Evolutionary conservation across 169 alveolate species (phyloP).

Genomic region (Eimeria tenella): DNA sequence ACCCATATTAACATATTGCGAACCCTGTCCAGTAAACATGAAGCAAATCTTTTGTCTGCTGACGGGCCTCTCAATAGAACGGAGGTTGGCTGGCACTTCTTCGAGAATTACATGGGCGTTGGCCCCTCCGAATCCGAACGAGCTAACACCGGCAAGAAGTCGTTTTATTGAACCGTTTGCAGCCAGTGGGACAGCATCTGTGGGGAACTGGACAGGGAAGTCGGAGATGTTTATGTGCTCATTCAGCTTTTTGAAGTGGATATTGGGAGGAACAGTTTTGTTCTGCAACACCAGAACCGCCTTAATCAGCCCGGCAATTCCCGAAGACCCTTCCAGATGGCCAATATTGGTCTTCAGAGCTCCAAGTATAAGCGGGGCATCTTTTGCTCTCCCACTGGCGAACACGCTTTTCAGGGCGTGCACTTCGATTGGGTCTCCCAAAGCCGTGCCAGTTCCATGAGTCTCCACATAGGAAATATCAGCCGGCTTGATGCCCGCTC

Average conservation of each 20-base stretch:
- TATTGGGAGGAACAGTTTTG: conserved; percentile 83
- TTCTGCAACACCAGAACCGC: conserved; percentile 80
- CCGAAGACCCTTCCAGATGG: conserved; percentile 88
- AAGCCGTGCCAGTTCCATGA: conserved; percentile 89
- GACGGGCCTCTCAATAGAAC: background rate
- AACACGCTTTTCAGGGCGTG: conserved; percentile 84
- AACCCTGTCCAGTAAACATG: conserved; percentile 84
- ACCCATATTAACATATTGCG: conserved; percentile 82
- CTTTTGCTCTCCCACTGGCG: conserved; percentile 77
- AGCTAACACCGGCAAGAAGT: conserved; percentile 85
- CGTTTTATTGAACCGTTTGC: conserved; percentile 35
- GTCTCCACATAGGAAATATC: conserved; percentile 80
- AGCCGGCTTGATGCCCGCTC: conserved; percentile 78
- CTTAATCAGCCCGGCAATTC: conserved; percentile 86
- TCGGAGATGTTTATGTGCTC: conserved; percentile 62
- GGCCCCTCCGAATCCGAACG: conserved; percentile 88
- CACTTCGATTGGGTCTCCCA: conserved; percentile 89
- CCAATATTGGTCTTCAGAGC: conserved; percentile 88
- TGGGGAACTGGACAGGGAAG: conserved; percentile 72
- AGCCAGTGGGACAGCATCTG: conserved; percentile 40
- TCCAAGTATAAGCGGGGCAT: conserved; percentile 82
- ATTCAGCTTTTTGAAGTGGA: conserved; percentile 82
- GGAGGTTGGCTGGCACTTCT: conserved; percentile 73
- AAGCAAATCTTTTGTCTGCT: conserved; percentile 74
- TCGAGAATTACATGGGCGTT: conserved; percentile 85